A percentile compares a stretch with the other conserved stretches of the same genome.
Evolutionary conservation across 495 filamentous ascomycete species (phyloP).

Genomic region (Aspergillus sclerotioniger): DNA sequence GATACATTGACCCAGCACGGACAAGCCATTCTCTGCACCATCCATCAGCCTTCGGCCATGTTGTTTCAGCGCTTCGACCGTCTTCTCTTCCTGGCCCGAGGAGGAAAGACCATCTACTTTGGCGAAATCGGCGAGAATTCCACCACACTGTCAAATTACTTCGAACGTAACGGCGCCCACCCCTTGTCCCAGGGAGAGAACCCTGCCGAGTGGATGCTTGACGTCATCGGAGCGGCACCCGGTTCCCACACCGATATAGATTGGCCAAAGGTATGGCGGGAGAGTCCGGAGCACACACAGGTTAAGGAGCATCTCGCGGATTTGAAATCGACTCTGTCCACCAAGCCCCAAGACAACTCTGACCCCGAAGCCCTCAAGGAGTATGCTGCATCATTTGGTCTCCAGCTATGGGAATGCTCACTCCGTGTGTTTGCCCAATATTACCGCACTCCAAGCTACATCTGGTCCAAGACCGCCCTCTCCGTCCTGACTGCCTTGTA

Average conservation of each 20-base stretch:
- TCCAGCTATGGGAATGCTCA: slow-evolving; percentile 46
- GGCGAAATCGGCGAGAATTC: slow-evolving; percentile 82
- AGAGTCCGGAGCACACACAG: slow-evolving; percentile 63
- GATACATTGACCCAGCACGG: slow-evolving; percentile 75
- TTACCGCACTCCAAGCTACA: slow-evolving; percentile 52
- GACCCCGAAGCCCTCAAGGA: slow-evolving; percentile 30
- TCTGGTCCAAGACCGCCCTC: slow-evolving; percentile 46
- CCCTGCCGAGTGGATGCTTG: slow-evolving; percentile 92
- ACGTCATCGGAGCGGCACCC: slow-evolving; percentile 86
- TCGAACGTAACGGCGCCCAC: slow-evolving; percentile 70
- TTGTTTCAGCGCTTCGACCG: slow-evolving; percentile 77
- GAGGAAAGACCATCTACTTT: slow-evolving; percentile 83
- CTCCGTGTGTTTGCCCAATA: slow-evolving; percentile 47
- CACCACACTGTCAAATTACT: slow-evolving; percentile 69
- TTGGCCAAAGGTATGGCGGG: slow-evolving; percentile 76
- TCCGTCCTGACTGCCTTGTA: slow-evolving; percentile 54
- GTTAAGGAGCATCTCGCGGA: slow-evolving; percentile 57
- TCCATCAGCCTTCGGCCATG: slow-evolving; percentile 85
- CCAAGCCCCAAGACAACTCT: slow-evolving; percentile 31
- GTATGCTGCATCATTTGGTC: slow-evolving; percentile 46
- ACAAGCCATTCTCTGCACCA: slow-evolving; percentile 83
- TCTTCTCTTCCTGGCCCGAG: slow-evolving; percentile 76
- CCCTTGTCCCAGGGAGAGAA: slow-evolving; percentile 67
- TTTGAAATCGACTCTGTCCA: slow-evolving; percentile 55
- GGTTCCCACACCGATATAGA: slow-evolving; percentile 69